Percentiles rank a stretch among this genome's conserved stretches.
Conservation (phyloP, 2,329 filamentous ascomycete species). For the Camillea tinctor region DNA sequence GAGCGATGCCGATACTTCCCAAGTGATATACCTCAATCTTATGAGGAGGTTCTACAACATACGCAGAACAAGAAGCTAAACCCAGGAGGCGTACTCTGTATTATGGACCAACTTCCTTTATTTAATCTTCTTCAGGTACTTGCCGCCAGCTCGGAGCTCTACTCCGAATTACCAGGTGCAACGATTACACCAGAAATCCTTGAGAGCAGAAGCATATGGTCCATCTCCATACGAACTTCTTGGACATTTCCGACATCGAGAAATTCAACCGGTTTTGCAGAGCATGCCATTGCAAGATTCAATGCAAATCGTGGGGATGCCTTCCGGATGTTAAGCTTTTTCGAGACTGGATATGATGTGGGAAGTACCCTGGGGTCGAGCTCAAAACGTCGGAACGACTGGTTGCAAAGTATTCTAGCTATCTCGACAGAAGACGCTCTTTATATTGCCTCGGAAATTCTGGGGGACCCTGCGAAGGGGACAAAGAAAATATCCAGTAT, state of each 20-base stretch:
- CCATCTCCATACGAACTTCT: not conserved
- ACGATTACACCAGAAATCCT: not conserved
- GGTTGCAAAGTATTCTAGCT: too few species aligned
- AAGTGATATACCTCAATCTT: not conserved
- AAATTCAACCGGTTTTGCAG: too few species aligned
- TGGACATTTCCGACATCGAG: too few species aligned
- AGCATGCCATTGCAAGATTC: not conserved
- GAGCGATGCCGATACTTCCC: too few species aligned
- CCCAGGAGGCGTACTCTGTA: not conserved
- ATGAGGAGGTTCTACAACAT: not conserved
- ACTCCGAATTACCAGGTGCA: not conserved
- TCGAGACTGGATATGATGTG: not conserved
- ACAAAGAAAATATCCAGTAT: not conserved
- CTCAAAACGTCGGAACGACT: too few species aligned
- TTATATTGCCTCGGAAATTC: not conserved
- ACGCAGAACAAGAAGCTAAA: not conserved
- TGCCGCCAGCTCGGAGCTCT: not conserved
- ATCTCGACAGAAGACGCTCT: constrained; percentile 2
- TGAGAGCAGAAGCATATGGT: not conserved
- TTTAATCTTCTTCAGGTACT: not conserved
- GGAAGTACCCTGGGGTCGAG: too few species aligned
- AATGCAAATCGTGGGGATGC: not conserved
- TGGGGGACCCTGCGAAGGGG: not conserved
- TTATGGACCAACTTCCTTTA: not conserved
- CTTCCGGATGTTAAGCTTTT: not conserved